These are phyloP conservation scores for Pilaira anomala DNA, from an alignment of 192 early-diverging fungal genomes.

Conservation along the genomic window DNA sequence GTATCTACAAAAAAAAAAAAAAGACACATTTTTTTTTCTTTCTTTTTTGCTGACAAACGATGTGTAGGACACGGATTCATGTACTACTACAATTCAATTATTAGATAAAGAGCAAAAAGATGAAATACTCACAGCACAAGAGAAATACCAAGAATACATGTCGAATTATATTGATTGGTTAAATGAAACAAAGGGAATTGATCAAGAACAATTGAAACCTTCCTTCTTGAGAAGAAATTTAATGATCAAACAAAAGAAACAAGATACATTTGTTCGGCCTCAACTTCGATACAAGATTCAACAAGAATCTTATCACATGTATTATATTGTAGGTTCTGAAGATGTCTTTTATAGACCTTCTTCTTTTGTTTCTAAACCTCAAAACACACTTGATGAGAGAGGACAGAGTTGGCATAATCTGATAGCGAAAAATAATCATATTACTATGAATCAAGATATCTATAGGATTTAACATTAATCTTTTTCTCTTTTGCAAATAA, in stretches of 20 bases:
- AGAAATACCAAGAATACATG: slow-evolving; percentile 34
- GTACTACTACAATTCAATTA: slow-evolving; percentile 18
- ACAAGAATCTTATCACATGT: slow-evolving; percentile 95
- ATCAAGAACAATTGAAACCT: slow-evolving; percentile 8
- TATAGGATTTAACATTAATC: too few species aligned
- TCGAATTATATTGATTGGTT: slow-evolving; percentile 32
- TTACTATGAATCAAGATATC: too few species aligned
- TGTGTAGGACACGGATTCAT: slow-evolving; percentile 21
- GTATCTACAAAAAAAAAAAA: too few species aligned
- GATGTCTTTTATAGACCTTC: slow-evolving; percentile 15
- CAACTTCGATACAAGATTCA: slow-evolving; percentile 96
- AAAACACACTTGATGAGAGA: too few species aligned
- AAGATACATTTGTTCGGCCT: slow-evolving; percentile 60
- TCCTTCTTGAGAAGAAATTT: slow-evolving; percentile 24
- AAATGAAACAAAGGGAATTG: slow-evolving; percentile 25
- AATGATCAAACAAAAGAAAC: slow-evolving; percentile 11
- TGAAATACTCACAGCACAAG: neutral
- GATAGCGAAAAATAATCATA: too few species aligned
- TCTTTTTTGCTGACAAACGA: too few species aligned
- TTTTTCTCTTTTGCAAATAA: too few species aligned
- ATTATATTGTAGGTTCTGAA: slow-evolving; percentile 41
- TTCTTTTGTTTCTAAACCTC: neutral
- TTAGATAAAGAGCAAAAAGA: slow-evolving; percentile 21
- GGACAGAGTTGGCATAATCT: too few species aligned
- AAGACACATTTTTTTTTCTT: slow-evolving; percentile 4